Conservation (phyloP, 2,329 filamentous ascomycete genomes). For the Pyricularia sp. region DNA sequence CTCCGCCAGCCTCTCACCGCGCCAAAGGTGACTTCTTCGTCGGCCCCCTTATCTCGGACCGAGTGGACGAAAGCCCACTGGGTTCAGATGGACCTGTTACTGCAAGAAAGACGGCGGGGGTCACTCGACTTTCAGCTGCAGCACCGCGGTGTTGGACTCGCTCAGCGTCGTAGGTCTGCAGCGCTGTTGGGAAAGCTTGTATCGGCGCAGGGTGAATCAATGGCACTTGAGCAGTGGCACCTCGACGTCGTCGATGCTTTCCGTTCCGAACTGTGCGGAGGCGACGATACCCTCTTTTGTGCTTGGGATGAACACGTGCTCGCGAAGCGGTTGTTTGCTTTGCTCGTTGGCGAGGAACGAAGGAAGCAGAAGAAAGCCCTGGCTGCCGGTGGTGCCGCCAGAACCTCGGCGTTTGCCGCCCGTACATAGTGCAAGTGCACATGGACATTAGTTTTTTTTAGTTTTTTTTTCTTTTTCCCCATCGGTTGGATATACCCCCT, state of each 20-base stretch:
- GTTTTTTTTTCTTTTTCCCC: not conserved
- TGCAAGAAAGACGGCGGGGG: slow-evolving; percentile 36
- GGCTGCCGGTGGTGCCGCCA: not conserved
- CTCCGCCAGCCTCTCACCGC: not conserved
- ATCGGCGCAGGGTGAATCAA: slow-evolving; percentile 28
- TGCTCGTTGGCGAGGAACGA: slow-evolving; percentile 37
- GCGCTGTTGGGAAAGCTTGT: slow-evolving; percentile 35
- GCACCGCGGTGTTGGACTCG: slow-evolving; percentile 15
- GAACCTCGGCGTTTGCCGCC: not conserved
- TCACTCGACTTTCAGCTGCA: slow-evolving; percentile 23
- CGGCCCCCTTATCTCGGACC: slow-evolving; percentile 7
- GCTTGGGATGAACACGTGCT: slow-evolving; percentile 36
- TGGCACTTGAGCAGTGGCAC: slow-evolving; percentile 42
- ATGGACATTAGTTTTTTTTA: not conserved
- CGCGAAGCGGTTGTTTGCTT: slow-evolving; percentile 38
- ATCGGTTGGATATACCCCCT: not conserved
- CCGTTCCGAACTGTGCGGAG: slow-evolving; percentile 24
- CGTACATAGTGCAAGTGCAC: not conserved
- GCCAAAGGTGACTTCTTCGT: slow-evolving; percentile 1
- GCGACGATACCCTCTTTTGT: not conserved
- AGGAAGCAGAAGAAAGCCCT: slow-evolving; percentile 8
- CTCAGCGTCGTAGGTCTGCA: slow-evolving; percentile 9
- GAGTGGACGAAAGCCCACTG: slow-evolving; percentile 29
- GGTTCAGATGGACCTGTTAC: slow-evolving; percentile 36
- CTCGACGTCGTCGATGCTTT: slow-evolving; percentile 45